Evolutionary conservation across 2,329 filamentous ascomycete genomes (phyloP).

Genomic region (Venturia carpophila): DNA sequence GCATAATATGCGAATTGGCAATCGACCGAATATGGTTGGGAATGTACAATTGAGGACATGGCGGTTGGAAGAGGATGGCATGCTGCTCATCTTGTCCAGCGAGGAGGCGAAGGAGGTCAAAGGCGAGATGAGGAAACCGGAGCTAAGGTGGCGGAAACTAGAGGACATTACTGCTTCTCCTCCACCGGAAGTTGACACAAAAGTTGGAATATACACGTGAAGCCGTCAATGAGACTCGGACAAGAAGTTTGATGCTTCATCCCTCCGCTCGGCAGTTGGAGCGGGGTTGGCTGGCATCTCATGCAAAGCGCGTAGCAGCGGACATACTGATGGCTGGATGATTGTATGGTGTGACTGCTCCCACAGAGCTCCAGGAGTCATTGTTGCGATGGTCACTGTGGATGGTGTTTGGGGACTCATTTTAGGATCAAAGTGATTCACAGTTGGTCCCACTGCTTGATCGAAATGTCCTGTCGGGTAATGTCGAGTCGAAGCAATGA

Average conservation of each 20-base stretch:
- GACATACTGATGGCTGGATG: neutral
- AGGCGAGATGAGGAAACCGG: slow-evolving; percentile 3
- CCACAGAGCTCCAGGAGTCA: neutral
- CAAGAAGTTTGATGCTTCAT: neutral
- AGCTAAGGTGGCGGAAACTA: slow-evolving; percentile 6
- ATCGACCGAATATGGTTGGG: slow-evolving; percentile 9
- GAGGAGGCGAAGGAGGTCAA: slow-evolving; percentile 15
- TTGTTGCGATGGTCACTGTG: neutral
- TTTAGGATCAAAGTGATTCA: neutral
- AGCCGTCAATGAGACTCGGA: neutral
- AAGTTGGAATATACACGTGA: neutral
- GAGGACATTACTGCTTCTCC: neutral
- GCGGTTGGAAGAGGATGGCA: slow-evolving; percentile 17
- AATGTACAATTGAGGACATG: slow-evolving; percentile 15
- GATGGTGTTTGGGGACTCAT: neutral
- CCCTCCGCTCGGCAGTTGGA: neutral
- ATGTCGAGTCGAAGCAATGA: neutral
- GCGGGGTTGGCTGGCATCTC: neutral
- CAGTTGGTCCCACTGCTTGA: neutral
- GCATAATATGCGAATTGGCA: slow-evolving; percentile 13
- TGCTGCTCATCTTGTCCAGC: slow-evolving; percentile 14
- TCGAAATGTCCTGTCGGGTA: neutral
- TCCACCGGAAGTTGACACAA: neutral
- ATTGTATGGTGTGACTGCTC: neutral
- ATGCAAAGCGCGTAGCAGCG: neutral